phyloP scores from a whole-genome alignment of 805 yeast species.

The Metschnikowia anglica region DNA sequence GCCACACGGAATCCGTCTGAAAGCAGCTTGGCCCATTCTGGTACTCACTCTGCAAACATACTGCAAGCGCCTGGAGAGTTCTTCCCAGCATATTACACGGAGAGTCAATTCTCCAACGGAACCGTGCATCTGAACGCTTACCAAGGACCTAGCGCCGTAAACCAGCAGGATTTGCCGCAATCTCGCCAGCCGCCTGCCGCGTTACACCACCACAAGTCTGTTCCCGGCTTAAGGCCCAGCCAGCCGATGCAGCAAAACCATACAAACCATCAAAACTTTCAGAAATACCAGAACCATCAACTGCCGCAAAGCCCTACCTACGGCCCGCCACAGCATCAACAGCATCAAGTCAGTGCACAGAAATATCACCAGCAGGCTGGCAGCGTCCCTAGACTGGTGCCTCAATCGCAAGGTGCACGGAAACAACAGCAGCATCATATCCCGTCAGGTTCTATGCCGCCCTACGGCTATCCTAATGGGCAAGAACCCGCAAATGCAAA shows the following conservation, averaged over 20 bases:
- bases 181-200: conserved; percentile 1
- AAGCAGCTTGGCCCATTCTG: conserved; percentile 4
- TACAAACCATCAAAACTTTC: not conserved
- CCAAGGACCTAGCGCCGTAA: not conserved
- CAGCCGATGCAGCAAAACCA: conserved; percentile 9
- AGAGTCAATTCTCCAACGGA: not conserved
- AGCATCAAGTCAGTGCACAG: too few species aligned
- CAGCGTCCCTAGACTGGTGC: too few species aligned
- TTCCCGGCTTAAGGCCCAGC: conserved; percentile 7
- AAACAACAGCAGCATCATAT: too few species aligned
- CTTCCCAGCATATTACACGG: not conserved
- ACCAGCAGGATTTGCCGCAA: conserved; percentile 2
- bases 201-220: conserved; percentile 5
- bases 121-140: not conserved
- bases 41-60: not conserved
- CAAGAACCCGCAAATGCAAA: not conserved
- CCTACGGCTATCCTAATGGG: not conserved
- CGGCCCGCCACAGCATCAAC: not conserved
- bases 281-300: not conserved
- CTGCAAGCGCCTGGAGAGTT: not conserved
- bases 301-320: not conserved
- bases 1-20: conserved; percentile 3
- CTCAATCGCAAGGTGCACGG: too few species aligned
- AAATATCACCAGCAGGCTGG: too few species aligned
- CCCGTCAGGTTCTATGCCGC: not conserved